Evolutionary conservation across 2,329 filamentous ascomycete genomes (phyloP).

Genomic region (Colletotrichum endophyticum): DNA sequence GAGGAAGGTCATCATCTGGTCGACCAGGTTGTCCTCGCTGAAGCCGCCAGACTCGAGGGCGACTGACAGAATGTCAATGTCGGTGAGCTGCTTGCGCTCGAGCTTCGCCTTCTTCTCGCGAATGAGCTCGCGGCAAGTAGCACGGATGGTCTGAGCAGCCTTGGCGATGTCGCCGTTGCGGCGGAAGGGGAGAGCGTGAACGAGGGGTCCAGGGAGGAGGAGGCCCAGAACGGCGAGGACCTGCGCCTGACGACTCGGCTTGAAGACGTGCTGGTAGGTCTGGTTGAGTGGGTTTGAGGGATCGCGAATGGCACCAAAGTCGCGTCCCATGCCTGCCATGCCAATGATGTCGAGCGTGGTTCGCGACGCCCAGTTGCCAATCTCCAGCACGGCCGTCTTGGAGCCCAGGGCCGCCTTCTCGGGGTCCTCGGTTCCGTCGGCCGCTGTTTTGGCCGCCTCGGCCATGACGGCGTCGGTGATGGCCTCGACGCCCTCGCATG

Average conservation of each 20-base stretch:
- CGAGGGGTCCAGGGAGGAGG: slow-evolving; percentile 67
- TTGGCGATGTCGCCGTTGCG: slow-evolving; percentile 69
- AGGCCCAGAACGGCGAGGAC: slow-evolving; percentile 62
- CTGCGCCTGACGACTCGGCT: slow-evolving; percentile 54
- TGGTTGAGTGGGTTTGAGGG: slow-evolving; percentile 62
- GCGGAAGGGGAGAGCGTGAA: slow-evolving; percentile 69
- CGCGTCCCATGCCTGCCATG: slow-evolving; percentile 71
- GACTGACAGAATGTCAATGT: slow-evolving; percentile 80
- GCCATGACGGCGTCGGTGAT: slow-evolving; percentile 52
- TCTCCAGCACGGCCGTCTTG: slow-evolving; percentile 53
- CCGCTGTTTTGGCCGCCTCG: slow-evolving; percentile 33
- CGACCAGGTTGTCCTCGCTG: slow-evolving; percentile 78
- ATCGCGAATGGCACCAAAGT: slow-evolving; percentile 71
- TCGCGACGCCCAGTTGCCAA: slow-evolving; percentile 66
- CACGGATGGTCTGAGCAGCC: slow-evolving; percentile 65
- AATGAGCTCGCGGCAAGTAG: slow-evolving; percentile 72
- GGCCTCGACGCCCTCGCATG: slow-evolving; percentile 67
- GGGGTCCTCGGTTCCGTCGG: slow-evolving; percentile 30
- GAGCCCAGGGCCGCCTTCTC: slow-evolving; percentile 20
- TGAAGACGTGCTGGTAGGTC: slow-evolving; percentile 62
- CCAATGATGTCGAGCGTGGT: slow-evolving; percentile 80
- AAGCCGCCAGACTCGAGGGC: slow-evolving; percentile 80
- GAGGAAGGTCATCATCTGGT: slow-evolving; percentile 91
- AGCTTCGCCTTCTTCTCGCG: slow-evolving; percentile 67
- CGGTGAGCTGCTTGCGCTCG: slow-evolving; percentile 51